phyloP scores from a whole-genome alignment of 1,139 yeast genomes.

The Diutina neorugosa region DNA sequence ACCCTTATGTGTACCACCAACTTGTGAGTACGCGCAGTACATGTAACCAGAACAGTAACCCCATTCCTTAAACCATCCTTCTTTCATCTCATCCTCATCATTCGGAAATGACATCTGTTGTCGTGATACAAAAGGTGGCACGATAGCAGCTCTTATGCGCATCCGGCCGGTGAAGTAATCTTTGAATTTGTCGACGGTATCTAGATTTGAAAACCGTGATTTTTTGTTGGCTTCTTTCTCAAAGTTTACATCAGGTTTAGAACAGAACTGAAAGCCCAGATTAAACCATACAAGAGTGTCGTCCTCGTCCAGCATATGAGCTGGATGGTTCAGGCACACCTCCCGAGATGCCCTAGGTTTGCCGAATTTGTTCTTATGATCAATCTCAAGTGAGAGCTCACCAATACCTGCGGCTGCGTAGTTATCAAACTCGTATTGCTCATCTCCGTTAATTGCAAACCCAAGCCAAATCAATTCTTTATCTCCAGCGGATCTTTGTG shows the following conservation, averaged over 20 bases:
- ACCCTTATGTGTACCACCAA: slow-evolving; percentile 13
- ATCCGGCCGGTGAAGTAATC: slow-evolving; percentile 16
- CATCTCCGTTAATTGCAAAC: slow-evolving; percentile 7
- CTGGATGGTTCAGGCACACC: slow-evolving; percentile 28
- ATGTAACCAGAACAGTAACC: slow-evolving; percentile 23
- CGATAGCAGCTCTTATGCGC: slow-evolving; percentile 16
- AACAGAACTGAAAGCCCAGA: slow-evolving; percentile 10
- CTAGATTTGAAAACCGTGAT: slow-evolving; percentile 7
- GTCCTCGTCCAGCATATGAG: slow-evolving; percentile 15
- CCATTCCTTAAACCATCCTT: slow-evolving; percentile 18
- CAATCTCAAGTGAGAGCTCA: slow-evolving; percentile 17
- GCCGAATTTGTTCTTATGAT: not conserved
- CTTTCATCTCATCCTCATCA: slow-evolving; percentile 18
- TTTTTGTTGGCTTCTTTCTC: slow-evolving; percentile 6
- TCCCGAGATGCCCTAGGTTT: slow-evolving; percentile 10
- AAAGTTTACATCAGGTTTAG: slow-evolving; percentile 6
- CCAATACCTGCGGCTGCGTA: slow-evolving; percentile 33
- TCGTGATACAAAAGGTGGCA: slow-evolving; percentile 17
- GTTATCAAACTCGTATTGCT: slow-evolving; percentile 9
- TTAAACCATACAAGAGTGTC: slow-evolving; percentile 9
- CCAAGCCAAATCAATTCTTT: slow-evolving; percentile 12
- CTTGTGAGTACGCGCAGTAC: slow-evolving; percentile 27
- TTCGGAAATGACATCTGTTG: slow-evolving; percentile 6
- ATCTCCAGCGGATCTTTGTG: slow-evolving; percentile 7
- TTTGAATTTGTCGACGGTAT: slow-evolving; percentile 14